A percentile compares a stretch with the other conserved stretches of the same genome.
Conservation (phyloP, 2,329 filamentous ascomycete genomes). For the Trichoderma asperellum region DNA sequence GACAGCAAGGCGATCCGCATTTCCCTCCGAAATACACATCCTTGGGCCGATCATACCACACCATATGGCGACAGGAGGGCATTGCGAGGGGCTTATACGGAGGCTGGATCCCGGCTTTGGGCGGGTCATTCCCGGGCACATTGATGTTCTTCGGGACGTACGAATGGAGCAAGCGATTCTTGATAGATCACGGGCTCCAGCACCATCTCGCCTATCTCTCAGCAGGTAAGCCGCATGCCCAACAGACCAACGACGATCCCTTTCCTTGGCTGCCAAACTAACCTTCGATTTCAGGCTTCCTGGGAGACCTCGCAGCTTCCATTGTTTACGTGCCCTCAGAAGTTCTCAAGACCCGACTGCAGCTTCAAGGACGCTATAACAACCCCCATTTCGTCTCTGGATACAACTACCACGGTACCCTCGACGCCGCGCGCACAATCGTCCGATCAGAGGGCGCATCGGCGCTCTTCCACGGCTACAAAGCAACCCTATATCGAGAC, state of each 20-base stretch:
- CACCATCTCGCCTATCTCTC: conserved; percentile 84
- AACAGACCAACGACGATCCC: background rate
- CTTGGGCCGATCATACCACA: conserved; percentile 87
- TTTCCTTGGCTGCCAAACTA: conserved; percentile 28
- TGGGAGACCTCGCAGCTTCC: conserved; percentile 90
- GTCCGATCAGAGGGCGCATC: conserved; percentile 77
- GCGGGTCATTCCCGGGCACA: conserved; percentile 92
- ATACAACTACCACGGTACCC: conserved; percentile 90
- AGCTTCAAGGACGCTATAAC: conserved; percentile 92
- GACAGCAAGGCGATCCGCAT: conserved; percentile 94
- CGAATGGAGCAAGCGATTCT: conserved; percentile 87
- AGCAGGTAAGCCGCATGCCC: conserved; percentile 62
- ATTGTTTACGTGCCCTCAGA: conserved; percentile 96
- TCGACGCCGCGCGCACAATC: conserved; percentile 85
- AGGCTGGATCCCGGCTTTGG: conserved; percentile 87
- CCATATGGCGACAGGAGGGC: conserved; percentile 91
- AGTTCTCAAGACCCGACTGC: conserved; percentile 94
- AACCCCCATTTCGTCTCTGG: conserved; percentile 92
- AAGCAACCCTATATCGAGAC: conserved; percentile 91
- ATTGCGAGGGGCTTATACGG: conserved; percentile 84
- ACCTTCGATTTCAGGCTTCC: conserved; percentile 63
- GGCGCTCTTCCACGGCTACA: conserved; percentile 95
- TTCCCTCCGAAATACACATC: conserved; percentile 91
- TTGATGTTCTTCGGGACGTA: conserved; percentile 96
- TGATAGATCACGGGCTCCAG: conserved; percentile 83